phyloP scores from a whole-genome alignment of 1,284 basidiomycete genomes.

The Salmacisia buchloeana region DNA sequence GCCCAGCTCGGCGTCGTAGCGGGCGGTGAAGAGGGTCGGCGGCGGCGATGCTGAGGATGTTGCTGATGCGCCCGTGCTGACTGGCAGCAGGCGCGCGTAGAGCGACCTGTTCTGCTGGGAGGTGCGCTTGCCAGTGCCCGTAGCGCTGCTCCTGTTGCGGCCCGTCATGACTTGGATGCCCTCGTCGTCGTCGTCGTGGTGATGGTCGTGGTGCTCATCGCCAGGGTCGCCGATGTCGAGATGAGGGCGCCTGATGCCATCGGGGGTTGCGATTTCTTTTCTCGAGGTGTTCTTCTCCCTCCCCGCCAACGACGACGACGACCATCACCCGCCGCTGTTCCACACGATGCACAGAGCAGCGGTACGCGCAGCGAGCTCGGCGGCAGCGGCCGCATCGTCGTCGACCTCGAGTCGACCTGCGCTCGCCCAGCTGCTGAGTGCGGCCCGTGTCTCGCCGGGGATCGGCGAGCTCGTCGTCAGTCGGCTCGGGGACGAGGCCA shows the following conservation, averaged over 20 bases:
- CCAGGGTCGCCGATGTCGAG: not conserved
- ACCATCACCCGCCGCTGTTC: no score
- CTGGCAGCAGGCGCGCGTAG: not conserved
- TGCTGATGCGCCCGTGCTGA: not conserved
- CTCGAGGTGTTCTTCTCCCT: no score
- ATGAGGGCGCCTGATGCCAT: not conserved
- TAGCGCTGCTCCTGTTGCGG: not conserved
- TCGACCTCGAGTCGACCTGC: no score
- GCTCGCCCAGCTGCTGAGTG: no score
- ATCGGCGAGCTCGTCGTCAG: no score
- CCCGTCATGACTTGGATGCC: not conserved
- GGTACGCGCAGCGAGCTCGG: no score
- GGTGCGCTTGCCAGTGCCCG: not conserved
- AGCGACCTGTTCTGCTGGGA: not conserved
- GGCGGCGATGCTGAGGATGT: not conserved
- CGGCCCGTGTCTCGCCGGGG: no score
- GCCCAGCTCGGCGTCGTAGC: not conserved
- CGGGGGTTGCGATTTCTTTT: no score
- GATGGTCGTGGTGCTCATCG: not conserved
- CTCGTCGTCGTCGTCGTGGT: not conserved
- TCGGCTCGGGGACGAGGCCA: no score
- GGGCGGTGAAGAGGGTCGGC: not conserved
- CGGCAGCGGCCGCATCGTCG: no score
- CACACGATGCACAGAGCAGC: no score
- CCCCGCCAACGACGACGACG: no score